phyloP scores from a whole-genome alignment of 495 filamentous ascomycete genomes.

The Cenococcum geophilum region DNA sequence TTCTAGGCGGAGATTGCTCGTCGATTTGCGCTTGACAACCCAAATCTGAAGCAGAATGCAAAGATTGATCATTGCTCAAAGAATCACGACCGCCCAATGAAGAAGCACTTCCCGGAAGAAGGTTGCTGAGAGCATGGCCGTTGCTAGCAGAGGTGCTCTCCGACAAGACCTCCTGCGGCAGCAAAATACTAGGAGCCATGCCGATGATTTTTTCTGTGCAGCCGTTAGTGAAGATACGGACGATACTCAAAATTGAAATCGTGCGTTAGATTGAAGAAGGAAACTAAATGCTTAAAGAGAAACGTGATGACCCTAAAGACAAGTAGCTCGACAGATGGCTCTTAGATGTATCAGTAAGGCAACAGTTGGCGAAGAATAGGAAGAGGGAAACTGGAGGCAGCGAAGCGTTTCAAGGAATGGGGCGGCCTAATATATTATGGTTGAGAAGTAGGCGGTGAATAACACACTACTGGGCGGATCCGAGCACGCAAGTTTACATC shows the following conservation, averaged over 20 bases:
- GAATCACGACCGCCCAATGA: neutral
- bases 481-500: slow-evolving; percentile 1
- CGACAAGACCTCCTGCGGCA: neutral
- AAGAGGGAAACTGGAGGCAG: neutral
- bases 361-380: neutral
- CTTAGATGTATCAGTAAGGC: neutral
- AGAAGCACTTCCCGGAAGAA: neutral
- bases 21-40: neutral
- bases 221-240: neutral
- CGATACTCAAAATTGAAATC: neutral
- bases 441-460: slow-evolving; percentile 4
- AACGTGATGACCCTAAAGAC: neutral
- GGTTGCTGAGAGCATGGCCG: neutral
- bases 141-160: neutral
- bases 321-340: neutral
- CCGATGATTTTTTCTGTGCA: neutral
- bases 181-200: slow-evolving; percentile 3
- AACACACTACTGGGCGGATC: neutral
- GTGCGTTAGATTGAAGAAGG: neutral
- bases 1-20: neutral
- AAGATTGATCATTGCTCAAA: neutral
- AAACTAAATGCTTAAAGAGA: neutral
- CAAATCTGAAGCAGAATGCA: neutral
- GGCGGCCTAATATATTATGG: neutral
- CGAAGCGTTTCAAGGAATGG: neutral